Evolutionary conservation across 2,329 filamentous ascomycete genomes (phyloP), one percentile per base, ranked within the genome.

Genomic region (Trichocomaceae sp.): DNA sequence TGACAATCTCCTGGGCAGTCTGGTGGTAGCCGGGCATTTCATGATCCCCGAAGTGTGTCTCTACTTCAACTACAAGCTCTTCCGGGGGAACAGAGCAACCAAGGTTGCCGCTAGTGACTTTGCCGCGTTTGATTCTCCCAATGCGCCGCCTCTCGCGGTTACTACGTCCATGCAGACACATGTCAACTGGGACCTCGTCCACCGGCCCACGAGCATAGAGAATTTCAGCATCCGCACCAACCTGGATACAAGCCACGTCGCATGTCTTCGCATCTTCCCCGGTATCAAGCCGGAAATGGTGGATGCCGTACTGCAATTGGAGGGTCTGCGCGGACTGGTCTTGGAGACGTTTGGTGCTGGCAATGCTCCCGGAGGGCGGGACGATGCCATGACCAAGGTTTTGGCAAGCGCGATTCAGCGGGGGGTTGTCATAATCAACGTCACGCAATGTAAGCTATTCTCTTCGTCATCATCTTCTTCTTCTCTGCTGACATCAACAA

Each of bases 251-350:
- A 83, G 87, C n/a, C 87, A 95, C 68, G 90, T 96, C 41, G 90
- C 90, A 19, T 93, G 90, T 68, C 77, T 96, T 63, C 86, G 90
- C 55, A 87, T 96, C 59, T 96, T 96, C 71, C 91, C 91, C 0
- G 91, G 91, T 31, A 95, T 96, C 73, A 88, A 88, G 69, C 87
- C 90, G n/a, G 86, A 90, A 66, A 95, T 96, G 88, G 81, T 96
- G 31, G 89, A 93, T 66, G 86, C 87, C 1, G 89, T 96, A 15
- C 77, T 96, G 57, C 81, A 81, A 45, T 76, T 90, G 31, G 84
- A 88, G n/a, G 83, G 84, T 47, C 78, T 96, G 13, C 83, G 84
- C 48, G 91, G 91, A 1, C 78, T 96, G 49, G 84, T 96, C 39
- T 80, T 96, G 44, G 90, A 96, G 73, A 96, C 90, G 0, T 96